phyloP scores from a whole-genome alignment of 2,329 filamentous ascomycete species.

The Fusarium mexicanum region DNA sequence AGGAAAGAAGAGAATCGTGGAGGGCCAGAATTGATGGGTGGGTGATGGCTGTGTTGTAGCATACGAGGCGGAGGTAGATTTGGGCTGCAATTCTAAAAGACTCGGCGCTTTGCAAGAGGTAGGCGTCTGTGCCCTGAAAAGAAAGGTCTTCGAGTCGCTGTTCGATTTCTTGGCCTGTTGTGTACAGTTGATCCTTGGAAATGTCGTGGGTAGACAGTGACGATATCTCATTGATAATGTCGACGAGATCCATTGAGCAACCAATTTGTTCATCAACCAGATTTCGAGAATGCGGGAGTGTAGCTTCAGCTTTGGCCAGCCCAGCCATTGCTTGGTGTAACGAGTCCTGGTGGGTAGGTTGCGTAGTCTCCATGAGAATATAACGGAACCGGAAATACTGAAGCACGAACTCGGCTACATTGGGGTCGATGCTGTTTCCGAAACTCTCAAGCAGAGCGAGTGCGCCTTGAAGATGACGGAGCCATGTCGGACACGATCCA shows the following conservation, averaged over 20 bases:
- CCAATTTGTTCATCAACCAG: constrained; percentile 39
- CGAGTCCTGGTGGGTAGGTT: constrained; percentile 18
- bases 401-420: constrained; percentile 34
- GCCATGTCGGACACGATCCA: constrained; percentile 35
- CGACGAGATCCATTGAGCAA: constrained; percentile 40
- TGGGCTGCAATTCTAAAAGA: constrained; percentile 36
- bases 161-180: constrained; percentile 26
- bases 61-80: constrained; percentile 38
- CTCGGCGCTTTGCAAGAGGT: constrained; percentile 34
- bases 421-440: constrained; percentile 11
- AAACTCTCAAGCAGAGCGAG: constrained; percentile 39
- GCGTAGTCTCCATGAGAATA: constrained; percentile 37
- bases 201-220: constrained; percentile 11
- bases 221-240: constrained; percentile 39
- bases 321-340: constrained; percentile 19
- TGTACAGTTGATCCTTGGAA: constrained; percentile 10
- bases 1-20: constrained; percentile 23
- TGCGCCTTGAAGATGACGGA: constrained; percentile 36
- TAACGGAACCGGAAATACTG: constrained; percentile 41
- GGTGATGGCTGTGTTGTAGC: constrained; percentile 31
- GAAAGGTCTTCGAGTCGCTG: constrained; percentile 2
- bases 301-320: constrained; percentile 19
- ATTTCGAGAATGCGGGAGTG: constrained; percentile 14
- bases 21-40: constrained; percentile 19
- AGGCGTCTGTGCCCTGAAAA: constrained; percentile 10